phyloP scores from a whole-genome alignment of 192 early-diverging fungal genomes.

The Spizellomyces sp. region DNA sequence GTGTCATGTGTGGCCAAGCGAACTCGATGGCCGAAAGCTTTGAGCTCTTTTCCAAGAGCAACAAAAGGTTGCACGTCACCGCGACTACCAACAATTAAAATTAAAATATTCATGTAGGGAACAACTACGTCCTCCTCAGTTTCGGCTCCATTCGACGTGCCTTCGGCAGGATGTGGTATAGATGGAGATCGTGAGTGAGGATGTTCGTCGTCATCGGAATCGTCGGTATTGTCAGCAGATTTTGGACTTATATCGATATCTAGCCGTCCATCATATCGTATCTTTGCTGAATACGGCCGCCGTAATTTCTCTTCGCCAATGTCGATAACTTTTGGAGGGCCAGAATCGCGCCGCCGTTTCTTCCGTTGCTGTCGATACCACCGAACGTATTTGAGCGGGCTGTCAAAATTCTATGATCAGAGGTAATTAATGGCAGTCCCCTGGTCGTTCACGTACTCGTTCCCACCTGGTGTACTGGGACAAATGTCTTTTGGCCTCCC shows the following conservation, averaged over 20 bases:
- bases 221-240: not conserved
- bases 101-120: not conserved
- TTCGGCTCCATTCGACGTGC: not conserved
- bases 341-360: not conserved
- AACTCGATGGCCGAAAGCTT: conserved; percentile 62
- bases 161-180: not conserved
- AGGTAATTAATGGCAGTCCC: no score
- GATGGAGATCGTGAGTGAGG: not conserved
- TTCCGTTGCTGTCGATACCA: not conserved
- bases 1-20: conserved; percentile 71
- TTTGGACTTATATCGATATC: not conserved
- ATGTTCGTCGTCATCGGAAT: not conserved
- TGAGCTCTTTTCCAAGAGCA: conserved; percentile 67
- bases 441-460: not conserved
- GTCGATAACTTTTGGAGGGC: not conserved
- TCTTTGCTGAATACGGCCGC: not conserved
- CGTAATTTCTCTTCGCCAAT: not conserved
- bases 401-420: not conserved
- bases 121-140: not conserved
- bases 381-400: not conserved
- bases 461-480: not conserved
- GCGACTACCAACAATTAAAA: conserved; percentile 70
- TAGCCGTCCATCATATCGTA: not conserved
- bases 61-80: conserved; percentile 78
- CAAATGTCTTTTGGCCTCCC: not conserved